These are phyloP conservation scores for Mesembryanthemum crystallinum DNA, from an alignment of 148 eudicot genomes.

Conservation along the genomic window DNA sequence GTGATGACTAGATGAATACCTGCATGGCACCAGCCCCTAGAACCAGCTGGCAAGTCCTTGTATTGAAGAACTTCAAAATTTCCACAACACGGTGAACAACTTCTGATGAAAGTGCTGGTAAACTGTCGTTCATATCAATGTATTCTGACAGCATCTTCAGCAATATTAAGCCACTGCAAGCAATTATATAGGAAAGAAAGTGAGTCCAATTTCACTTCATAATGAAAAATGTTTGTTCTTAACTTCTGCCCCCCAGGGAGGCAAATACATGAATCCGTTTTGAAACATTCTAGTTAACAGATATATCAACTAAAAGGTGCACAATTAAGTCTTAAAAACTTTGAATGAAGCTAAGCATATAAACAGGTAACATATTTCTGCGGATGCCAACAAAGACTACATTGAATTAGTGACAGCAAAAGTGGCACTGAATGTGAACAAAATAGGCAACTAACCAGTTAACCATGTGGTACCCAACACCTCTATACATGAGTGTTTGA, in stretches of 20 bases:
- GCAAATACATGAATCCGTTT: neutral
- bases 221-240: too few relatives aligned
- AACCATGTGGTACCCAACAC: constrained; percentile 94
- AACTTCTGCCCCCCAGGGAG: neutral
- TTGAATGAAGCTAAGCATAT: neutral
- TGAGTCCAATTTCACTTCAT: constrained; percentile 15
- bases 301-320: neutral
- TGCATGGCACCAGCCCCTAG: constrained; percentile 99
- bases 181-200: constrained; percentile 9
- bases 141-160: constrained; percentile 99
- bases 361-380: neutral
- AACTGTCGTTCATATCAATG: constrained; percentile 78
- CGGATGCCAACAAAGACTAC: neutral
- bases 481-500: constrained; percentile 59
- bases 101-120: constrained; percentile 83
- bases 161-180: constrained; percentile 86
- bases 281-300: neutral
- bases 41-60: constrained; percentile 94
- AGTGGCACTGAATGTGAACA: neutral
- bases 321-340: neutral
- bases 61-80: constrained; percentile 86
- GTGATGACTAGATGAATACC: constrained; percentile 38
- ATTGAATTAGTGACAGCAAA: neutral
- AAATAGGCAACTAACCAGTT: constrained; percentile 76
- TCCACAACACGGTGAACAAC: constrained; percentile 95